Evolutionary conservation across 768 basidiomycete genomes (phyloP).

Genomic region (Gymnopilus dilepis): DNA sequence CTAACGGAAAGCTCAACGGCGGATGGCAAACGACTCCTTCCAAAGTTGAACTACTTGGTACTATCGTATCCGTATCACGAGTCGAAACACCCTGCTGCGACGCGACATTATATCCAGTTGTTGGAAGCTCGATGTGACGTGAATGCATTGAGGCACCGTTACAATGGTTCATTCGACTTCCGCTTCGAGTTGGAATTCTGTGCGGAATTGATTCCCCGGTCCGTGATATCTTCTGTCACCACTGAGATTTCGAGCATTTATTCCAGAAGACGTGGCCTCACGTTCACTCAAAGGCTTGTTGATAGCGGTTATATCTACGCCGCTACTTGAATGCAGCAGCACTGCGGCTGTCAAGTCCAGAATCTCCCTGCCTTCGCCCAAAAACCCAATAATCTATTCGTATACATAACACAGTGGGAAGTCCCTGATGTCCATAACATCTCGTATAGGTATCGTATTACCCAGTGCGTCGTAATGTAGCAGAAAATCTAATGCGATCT

Average conservation of each 20-base stretch:
- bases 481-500: slow-evolving; percentile 38
- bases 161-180: too few relatives aligned
- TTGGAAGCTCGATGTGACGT: not conserved
- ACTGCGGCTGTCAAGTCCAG: too few relatives aligned
- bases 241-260: not conserved
- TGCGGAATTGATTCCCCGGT: not conserved
- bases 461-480: slow-evolving; percentile 33
- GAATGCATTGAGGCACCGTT: not conserved
- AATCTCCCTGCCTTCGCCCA: not conserved
- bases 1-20: not conserved
- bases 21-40: not conserved
- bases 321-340: too few relatives aligned
- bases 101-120: not conserved
- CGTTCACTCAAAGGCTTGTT: not conserved
- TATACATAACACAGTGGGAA: slow-evolving; percentile 36
- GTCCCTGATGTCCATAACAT: slow-evolving; percentile 36
- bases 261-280: not conserved
- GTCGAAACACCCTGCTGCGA: not conserved
- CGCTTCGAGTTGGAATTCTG: not conserved
- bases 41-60: not conserved
- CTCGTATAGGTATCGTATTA: slow-evolving; percentile 32
- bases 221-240: not conserved
- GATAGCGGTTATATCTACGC: not conserved
- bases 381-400: slow-evolving; percentile 17
- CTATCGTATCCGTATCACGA: not conserved